phyloP scores from a whole-genome alignment of 495 filamentous ascomycete species.

The Penicillium dipodomyicola region DNA sequence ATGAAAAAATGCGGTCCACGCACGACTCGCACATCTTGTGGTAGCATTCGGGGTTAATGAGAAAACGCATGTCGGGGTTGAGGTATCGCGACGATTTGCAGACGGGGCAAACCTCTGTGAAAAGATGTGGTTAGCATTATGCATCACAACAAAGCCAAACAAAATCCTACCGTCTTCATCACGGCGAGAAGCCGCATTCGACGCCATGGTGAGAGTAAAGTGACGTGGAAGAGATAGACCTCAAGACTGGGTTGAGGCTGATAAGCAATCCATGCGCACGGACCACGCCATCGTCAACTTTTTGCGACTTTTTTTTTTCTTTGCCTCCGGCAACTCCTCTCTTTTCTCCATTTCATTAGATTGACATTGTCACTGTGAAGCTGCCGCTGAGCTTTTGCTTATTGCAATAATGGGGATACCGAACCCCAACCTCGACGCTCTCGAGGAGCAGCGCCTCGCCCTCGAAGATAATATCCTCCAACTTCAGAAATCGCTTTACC shows the following conservation, averaged over 20 bases:
- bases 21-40: conserved; percentile 97
- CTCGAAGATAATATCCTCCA: conserved; percentile 74
- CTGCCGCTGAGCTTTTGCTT: not conserved
- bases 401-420: conserved; percentile 33
- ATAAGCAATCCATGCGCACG: conserved; percentile 26
- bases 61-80: conserved; percentile 87
- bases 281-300: conserved; percentile 13
- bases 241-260: conserved; percentile 12
- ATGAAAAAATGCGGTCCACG: conserved; percentile 90
- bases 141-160: not conserved
- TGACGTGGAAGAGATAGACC: conserved; percentile 12
- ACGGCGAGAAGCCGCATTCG: conserved; percentile 37
- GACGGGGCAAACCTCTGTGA: conserved; percentile 83
- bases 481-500: conserved; percentile 70
- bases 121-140: conserved; percentile 16
- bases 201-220: conserved; percentile 30
- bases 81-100: conserved; percentile 96
- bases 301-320: conserved; percentile 18
- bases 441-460: conserved; percentile 72
- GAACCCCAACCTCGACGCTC: conserved; percentile 35
- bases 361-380: not conserved
- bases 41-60: conserved; percentile 97
- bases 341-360: not conserved
- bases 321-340: conserved; percentile 4
- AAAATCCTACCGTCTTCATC: conserved; percentile 51